Conservation (phyloP, 352 stramenopile species). For the Chrysophaeum taylorii region DNA sequence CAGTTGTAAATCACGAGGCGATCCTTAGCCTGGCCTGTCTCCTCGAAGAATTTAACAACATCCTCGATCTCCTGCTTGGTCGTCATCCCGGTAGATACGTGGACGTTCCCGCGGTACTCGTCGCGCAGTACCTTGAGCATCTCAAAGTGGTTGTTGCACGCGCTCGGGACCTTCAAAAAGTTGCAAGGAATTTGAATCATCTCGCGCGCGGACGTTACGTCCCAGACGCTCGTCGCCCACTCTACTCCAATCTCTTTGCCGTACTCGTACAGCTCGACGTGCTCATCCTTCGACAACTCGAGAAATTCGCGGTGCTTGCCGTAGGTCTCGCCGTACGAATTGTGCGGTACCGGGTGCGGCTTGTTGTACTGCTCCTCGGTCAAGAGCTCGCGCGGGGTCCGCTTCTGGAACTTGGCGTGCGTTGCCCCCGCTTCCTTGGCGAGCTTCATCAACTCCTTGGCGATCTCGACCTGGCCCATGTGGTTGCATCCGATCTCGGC, state of each 20-base stretch:
- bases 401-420: constrained; percentile 12
- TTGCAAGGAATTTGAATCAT: not conserved
- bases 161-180: not conserved
- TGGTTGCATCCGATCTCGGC: constrained; percentile 15
- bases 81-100: constrained; percentile 13
- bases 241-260: not conserved
- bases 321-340: constrained; percentile 5
- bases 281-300: not conserved
- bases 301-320: constrained; percentile 12
- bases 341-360: constrained; percentile 1
- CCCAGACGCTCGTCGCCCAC: not conserved
- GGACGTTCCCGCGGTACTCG: constrained; percentile 6
- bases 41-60: not conserved
- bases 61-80: constrained; percentile 7
- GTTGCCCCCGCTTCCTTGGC: not conserved
- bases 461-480: constrained; percentile 4
- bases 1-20: constrained; percentile 14
- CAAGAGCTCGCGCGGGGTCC: not conserved
- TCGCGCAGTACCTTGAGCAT: constrained; percentile 6
- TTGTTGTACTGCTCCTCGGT: constrained; percentile 11
- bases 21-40: not conserved
- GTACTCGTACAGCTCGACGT: not conserved
- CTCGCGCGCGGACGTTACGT: constrained; percentile 1
- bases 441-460: constrained; percentile 1
- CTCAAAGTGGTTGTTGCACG: constrained; percentile 5